These are phyloP conservation scores for Boletus sensibilis DNA, from an alignment of 768 basidiomycete species.

Conservation along the genomic window DNA sequence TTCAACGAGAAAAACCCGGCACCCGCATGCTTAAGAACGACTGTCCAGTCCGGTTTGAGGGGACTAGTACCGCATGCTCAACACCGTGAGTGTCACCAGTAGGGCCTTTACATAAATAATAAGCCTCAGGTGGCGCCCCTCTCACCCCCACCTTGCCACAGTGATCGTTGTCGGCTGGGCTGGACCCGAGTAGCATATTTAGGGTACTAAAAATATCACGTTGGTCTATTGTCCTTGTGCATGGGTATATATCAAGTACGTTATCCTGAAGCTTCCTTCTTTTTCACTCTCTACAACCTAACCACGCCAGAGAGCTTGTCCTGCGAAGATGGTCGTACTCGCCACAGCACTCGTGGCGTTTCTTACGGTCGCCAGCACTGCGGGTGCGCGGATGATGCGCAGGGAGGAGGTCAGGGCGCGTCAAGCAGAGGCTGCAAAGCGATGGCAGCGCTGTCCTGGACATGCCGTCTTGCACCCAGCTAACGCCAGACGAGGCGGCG, in stretches of 20 bases:
- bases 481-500: constrained; percentile 15
- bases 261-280: not conserved
- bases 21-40: too few species aligned
- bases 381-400: constrained; percentile 23
- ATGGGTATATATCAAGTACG: not conserved
- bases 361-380: constrained; percentile 5
- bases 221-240: not conserved
- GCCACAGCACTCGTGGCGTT: constrained; percentile 2
- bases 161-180: too few species aligned
- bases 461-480: not conserved
- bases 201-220: not conserved
- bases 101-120: too few species aligned
- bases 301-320: not conserved
- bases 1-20: too few species aligned
- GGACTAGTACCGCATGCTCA: too few species aligned
- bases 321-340: constrained; percentile 15
- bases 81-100: too few species aligned
- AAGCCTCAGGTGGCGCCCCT: too few species aligned
- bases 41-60: too few species aligned
- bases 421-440: constrained; percentile 49
- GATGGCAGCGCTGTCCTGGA: constrained; percentile 26
- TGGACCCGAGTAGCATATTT: too few species aligned
- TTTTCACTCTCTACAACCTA: not conserved
- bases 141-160: too few species aligned
- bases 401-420: constrained; percentile 45